Percentiles rank a stretch among this genome's conserved stretches.
phyloP scores from a whole-genome alignment of 176 grass and related monocot species.

The Rhynchospora tenuis region DNA sequence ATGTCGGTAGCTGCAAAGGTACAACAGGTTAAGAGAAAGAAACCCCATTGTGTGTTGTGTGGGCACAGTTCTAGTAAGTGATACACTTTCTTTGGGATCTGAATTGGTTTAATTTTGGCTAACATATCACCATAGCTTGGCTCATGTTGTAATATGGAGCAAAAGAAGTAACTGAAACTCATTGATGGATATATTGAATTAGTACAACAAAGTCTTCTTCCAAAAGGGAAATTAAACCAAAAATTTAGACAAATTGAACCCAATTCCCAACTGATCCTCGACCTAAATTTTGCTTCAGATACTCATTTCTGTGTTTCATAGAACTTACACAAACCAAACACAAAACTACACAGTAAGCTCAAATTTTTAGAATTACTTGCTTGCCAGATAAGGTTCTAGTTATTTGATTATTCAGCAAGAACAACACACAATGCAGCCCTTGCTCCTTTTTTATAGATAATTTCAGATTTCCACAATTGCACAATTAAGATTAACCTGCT shows the following conservation, averaged over 20 bases:
- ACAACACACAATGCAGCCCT: background rate
- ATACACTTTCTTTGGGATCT: background rate
- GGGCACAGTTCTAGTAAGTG: background rate
- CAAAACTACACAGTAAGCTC: background rate
- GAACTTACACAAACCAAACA: background rate
- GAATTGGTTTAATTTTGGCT: background rate
- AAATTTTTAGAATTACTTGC: background rate
- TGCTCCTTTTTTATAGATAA: background rate
- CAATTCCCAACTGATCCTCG: background rate
- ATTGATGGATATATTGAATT: background rate
- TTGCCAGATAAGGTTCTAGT: background rate
- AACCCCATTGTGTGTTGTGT: background rate
- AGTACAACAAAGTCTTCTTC: too few relatives aligned
- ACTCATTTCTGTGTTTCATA: background rate
- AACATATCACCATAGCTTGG: background rate
- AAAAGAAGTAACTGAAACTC: background rate
- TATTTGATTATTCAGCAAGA: background rate
- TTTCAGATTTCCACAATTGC: background rate
- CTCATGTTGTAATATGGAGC: background rate
- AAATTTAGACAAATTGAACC: background rate
- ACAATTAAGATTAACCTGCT: background rate
- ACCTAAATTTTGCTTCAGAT: background rate
- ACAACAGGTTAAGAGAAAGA: slow-evolving; percentile 3
- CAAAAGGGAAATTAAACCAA: background rate
- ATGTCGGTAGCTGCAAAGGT: slow-evolving; percentile 51